Base-by-base conservation (phyloP, 106 monocot species). In the Amphibolis antarctica region DNA sequence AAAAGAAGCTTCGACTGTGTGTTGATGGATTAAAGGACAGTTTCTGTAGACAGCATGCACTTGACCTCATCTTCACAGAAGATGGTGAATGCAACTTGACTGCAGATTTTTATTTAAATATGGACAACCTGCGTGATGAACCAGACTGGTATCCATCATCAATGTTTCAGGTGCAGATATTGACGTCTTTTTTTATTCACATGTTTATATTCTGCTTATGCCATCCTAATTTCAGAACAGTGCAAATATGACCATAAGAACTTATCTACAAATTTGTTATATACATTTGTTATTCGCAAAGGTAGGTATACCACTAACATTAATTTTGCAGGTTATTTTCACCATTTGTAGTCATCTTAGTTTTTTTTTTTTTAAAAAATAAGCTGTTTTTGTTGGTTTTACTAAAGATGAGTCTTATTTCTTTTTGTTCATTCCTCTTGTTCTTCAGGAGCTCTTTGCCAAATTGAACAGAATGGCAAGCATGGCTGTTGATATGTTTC, bases 61-160 rank as follows among this genome's bases (percentile, higher is more conserved):
- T 96, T 66, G 94, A 89, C 53, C 86, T 96, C 53, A 96, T 96
- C n/a, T 96, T 89, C 53, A 90, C 86, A 22, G 94, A 89, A 65
- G 89, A 96, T 65, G 80, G 89, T 63, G 86, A 96, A 25, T 79
- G 70, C 58, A 63, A 79, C 77, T 64, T 96, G 28, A 86, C 78
- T 76, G 81, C 94, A 55, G 81, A 86, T 23, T 83, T 89, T 86
- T 96, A 96, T 62, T 65, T 96, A 52, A 77, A 61, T 53, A 79
- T 89, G 75, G 94, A 89, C 79, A 75, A 53, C 27, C 59, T 22
- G 70, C 42, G 21, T 22, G 76, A 71, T 15, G 89, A 89, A 59
- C 75, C 75, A 42, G 84, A 83, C 28, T 89, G 81, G 83, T 63
- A 68, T 53, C 94, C 94, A 21, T 89, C 94, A 64, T 71, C 31